A percentile compares a stretch with the other conserved stretches of the same genome.
These are phyloP conservation scores for Aspergillus coremiiformis DNA, from an alignment of 495 filamentous ascomycete species.

Conservation along the genomic window DNA sequence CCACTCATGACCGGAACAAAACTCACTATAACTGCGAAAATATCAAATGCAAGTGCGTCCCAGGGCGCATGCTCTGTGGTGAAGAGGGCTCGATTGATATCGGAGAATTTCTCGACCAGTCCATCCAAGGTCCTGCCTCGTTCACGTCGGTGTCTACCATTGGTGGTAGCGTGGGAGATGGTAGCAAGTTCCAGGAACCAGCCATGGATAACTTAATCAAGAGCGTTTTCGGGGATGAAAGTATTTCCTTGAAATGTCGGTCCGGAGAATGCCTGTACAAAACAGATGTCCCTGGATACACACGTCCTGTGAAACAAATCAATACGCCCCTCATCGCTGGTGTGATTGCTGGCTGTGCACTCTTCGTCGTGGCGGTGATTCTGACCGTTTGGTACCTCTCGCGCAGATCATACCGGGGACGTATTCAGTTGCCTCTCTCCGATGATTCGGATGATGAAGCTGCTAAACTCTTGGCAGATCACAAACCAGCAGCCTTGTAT, in stretches of 20 bases:
- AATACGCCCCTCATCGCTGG: conserved; percentile 95
- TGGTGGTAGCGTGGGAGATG: conserved; percentile 50
- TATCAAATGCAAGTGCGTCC: conserved; percentile 79
- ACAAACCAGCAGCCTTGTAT: conserved; percentile 81
- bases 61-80: conserved; percentile 87
- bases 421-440: conserved; percentile 66
- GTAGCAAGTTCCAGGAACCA: conserved; percentile 81
- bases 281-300: conserved; percentile 86
- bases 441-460: conserved; percentile 89
- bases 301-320: conserved; percentile 84
- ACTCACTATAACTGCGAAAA: conserved; percentile 80
- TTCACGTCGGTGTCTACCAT: conserved; percentile 64
- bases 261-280: conserved; percentile 88
- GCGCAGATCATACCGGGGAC: conserved; percentile 55
- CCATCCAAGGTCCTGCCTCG: conserved; percentile 77
- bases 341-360: conserved; percentile 77
- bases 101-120: conserved; percentile 69
- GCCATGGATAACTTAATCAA: conserved; percentile 85
- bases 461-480: conserved; percentile 76
- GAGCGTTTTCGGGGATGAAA: conserved; percentile 80
- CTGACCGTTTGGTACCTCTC: conserved; percentile 85
- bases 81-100: conserved; percentile 87
- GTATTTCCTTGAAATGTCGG: conserved; percentile 73
- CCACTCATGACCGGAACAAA: conserved; percentile 62
- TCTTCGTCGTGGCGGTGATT: conserved; percentile 83